A percentile compares a stretch with the other conserved stretches of the same genome.
phyloP scores from a whole-genome alignment of 192 early-diverging fungal species.

The Lobosporangium transversale region DNA sequence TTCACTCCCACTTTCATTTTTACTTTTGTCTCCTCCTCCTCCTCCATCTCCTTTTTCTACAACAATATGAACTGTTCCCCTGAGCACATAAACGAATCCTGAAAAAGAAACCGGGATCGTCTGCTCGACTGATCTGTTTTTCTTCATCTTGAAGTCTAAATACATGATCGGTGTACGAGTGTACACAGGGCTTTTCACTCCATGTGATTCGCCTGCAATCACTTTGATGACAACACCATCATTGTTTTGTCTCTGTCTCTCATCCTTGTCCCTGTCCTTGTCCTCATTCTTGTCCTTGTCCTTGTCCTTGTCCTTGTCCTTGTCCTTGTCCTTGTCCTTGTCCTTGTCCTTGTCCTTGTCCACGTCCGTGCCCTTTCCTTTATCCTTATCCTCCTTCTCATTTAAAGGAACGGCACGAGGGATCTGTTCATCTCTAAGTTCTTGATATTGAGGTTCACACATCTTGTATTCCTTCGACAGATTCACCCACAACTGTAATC shows the following conservation, averaged over 20 bases:
- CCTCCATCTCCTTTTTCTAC: no score
- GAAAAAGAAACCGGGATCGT: constrained; percentile 29
- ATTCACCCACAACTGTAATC: constrained; percentile 63
- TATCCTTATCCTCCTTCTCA: no score
- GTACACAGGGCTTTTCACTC: constrained; percentile 21
- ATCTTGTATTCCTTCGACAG: constrained; percentile 50
- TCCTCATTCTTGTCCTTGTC: no score
- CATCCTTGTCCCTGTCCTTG: no score
- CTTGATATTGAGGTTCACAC: constrained; percentile 57
- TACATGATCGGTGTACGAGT: constrained; percentile 45
- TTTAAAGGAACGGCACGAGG: constrained; percentile 20
- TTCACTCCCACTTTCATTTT: no score
- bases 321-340: no score
- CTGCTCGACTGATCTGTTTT: constrained; percentile 20
- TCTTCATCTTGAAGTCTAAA: constrained; percentile 34
- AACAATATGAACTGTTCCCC: constrained; percentile 6
- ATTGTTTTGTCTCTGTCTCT: no score
- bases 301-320: no score
- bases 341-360: no score
- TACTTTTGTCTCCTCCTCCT: no score
- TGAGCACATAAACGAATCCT: constrained; percentile 16
- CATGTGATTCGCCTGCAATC: constrained; percentile 50
- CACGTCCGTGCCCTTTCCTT: no score
- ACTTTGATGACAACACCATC: constrained; percentile 21
- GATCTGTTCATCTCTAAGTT: constrained; percentile 5